A percentile compares a stretch with the other conserved stretches of the same genome.
Conservation (phyloP, 2,329 filamentous ascomycete genomes). For the Zarea fungicola region DNA sequence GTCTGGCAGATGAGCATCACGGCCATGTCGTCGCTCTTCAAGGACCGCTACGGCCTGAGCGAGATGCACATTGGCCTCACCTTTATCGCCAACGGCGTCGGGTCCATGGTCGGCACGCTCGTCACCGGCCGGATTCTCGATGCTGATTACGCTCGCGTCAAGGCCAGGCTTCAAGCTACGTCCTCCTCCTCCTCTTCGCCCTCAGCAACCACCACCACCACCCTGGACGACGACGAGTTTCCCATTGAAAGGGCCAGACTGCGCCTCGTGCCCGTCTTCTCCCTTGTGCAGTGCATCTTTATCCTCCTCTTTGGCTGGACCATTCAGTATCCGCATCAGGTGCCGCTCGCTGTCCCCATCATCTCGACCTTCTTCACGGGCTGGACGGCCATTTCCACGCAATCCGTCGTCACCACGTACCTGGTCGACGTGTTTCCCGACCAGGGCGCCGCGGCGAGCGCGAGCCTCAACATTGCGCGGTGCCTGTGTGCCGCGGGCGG, state of each 20-base stretch:
- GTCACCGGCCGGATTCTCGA: slow-evolving; percentile 49
- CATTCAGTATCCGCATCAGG: slow-evolving; percentile 34
- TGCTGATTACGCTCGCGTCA: slow-evolving; percentile 41
- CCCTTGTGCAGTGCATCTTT: slow-evolving; percentile 38
- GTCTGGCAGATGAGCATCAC: slow-evolving; percentile 53
- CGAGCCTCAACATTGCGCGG: slow-evolving; percentile 47
- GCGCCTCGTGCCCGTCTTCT: slow-evolving; percentile 41
- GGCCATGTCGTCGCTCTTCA: slow-evolving; percentile 45
- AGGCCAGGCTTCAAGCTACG: slow-evolving; percentile 15
- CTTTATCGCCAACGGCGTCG: slow-evolving; percentile 51
- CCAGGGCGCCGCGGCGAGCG: slow-evolving; percentile 45
- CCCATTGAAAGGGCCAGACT: slow-evolving; percentile 48
- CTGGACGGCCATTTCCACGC: slow-evolving; percentile 45
- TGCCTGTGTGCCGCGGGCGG: slow-evolving; percentile 48
- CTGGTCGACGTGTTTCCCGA: slow-evolving; percentile 48
- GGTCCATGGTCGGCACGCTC: slow-evolving; percentile 48
- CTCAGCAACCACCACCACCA: background rate
- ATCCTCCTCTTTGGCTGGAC: slow-evolving; percentile 50
- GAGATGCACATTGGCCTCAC: slow-evolving; percentile 44
- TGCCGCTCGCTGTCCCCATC: slow-evolving; percentile 46
- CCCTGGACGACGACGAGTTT: slow-evolving; percentile 24
- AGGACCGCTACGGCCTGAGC: slow-evolving; percentile 34
- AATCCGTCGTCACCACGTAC: slow-evolving; percentile 46
- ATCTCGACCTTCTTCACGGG: slow-evolving; percentile 46
- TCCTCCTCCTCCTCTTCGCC: too few relatives aligned